These are phyloP conservation scores for Kodamaea sagamina DNA, from an alignment of 805 yeast species.

Conservation along the genomic window DNA sequence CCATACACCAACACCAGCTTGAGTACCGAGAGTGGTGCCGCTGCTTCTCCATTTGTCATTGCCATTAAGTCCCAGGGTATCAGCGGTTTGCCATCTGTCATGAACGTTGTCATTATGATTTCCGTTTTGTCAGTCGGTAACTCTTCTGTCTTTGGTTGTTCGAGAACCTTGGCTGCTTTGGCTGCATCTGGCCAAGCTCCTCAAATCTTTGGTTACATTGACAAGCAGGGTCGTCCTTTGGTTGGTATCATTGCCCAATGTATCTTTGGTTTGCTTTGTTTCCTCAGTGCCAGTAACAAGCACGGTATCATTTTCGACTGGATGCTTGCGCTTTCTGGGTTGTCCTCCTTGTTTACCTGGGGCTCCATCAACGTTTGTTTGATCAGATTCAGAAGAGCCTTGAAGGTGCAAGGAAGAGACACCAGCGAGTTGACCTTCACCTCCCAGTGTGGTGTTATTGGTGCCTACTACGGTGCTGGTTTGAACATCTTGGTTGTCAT, in stretches of 20 bases:
- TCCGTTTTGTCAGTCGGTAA: constrained; percentile 78
- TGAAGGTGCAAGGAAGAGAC: constrained; percentile 48
- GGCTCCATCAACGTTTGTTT: constrained; percentile 68
- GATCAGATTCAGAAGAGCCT: constrained; percentile 61
- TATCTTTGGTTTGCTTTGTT: constrained; percentile 57
- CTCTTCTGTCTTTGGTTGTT: constrained; percentile 67
- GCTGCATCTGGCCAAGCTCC: constrained; percentile 70
- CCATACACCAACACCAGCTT: constrained; percentile 58
- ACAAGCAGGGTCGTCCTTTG: constrained; percentile 78
- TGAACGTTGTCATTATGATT: constrained; percentile 69
- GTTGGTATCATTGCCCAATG: constrained; percentile 58
- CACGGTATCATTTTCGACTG: constrained; percentile 65
- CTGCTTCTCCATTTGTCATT: constrained; percentile 74
- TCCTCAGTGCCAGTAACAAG: constrained; percentile 59
- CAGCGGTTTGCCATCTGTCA: constrained; percentile 62
- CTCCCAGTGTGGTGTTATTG: constrained; percentile 39
- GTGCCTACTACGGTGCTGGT: constrained; percentile 34
- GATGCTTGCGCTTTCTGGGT: constrained; percentile 72
- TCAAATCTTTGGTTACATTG: constrained; percentile 61
- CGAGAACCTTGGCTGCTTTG: constrained; percentile 66
- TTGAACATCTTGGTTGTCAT: constrained; percentile 36
- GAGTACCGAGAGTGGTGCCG: constrained; percentile 52
- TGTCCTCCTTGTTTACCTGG: constrained; percentile 77
- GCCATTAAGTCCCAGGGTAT: constrained; percentile 69
- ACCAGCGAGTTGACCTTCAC: constrained; percentile 37